Evolutionary conservation across 495 filamentous ascomycete species (phyloP), one percentile per base, ranked within the genome.

Genomic region (Acidomyces sp.): DNA sequence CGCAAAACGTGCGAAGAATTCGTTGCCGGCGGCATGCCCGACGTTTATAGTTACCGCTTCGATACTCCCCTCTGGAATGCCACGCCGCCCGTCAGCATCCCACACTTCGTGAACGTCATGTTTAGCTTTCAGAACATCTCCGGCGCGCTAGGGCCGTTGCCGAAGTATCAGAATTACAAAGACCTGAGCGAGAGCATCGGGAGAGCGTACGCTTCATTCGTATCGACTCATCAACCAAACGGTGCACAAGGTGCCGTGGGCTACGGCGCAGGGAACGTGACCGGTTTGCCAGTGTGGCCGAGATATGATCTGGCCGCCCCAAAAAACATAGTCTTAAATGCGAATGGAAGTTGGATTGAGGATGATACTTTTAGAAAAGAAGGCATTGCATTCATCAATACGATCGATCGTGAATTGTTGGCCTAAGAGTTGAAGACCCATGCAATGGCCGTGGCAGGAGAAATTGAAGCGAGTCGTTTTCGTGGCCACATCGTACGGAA

Each of bases 241-340:
- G 54, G 62, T 62, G 37, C 7, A 6, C 61, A 23, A 66, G 54
- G 62, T 62, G 37, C 7, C 9, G 37, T 17, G 5, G 37, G 7
- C 4, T 38, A 49, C 46, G 54, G 45, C 30, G 51, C 57, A 60
- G 35, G 43, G 9, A 40, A 40, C 26, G 35, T 31, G 4, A 35
- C 20, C 18, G 35, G 36, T 26, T 47, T 61, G 16, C 55, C 60
- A 4, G 44, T 57, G 22, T 74, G 70, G 71, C 61, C 63, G 15
- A 43, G 41, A 24, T 72, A 73, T 45, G 48, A 46, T n/a, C 37
- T 55, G 4, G 36, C 48, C 10, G 52, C 43, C 6, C 68, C 70
- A 12, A 54, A 26, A 48, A 64, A 63, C 34, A 65, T 68, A 53
- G 62, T 66, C 13, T 38, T 69, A 22, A 58, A 65, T 23, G 54